Base-by-base conservation (phyloP, 1,284 basidiomycete species). In the Anthracocystis panici-leucophaei region DNA sequence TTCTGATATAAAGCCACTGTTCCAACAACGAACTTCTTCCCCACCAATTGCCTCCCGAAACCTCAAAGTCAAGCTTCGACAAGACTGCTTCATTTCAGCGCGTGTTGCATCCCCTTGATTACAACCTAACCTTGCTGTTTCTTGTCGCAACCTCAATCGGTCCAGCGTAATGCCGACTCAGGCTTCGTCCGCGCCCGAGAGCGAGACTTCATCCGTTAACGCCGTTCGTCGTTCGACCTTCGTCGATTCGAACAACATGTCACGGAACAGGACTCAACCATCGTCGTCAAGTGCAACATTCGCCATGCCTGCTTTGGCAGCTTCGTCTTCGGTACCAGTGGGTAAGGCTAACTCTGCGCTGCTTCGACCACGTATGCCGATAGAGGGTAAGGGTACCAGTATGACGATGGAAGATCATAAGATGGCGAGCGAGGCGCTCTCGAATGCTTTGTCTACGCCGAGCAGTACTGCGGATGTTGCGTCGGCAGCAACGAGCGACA, bases 401-500 rank as follows among this genome's bases (percentile, higher is more conserved):
- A 62, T 55, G 59, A 57, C 55, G 1, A 31, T 62, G 27, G 55
- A 62, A 16, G 41, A 29, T 18, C 21, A 31, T 11, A 46, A 44
- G 21, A 14, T n/a, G 2, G 33, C 46, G 21, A 55, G 27, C 10
- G 42, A 55, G 3, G 40, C 14, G 9, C 9, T 21, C 6, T 10
- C 46, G 12, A 16, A 12, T n/a, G 10, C 31, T 5, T 6, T 20
- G 0, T 21, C 54, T 29, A n/a, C 41, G 5, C 20, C 33, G 25
- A 7, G n/a, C 2, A 40, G 4, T 18, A 6, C 12, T 18, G 57
- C 45, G 20, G 59, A 23, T 8, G 38, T 23, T 7, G 29, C 27
- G 2, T 49, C 55, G 2, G 29, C 55, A 6, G 35, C 55, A 31
- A n/a, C 40, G 10, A 40, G 87, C 9, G 85, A 81, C 21, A 97